Percentiles rank a stretch among this genome's conserved stretches.
Conservation (phyloP, 345 rosid species). For the Linum tenue region DNA sequence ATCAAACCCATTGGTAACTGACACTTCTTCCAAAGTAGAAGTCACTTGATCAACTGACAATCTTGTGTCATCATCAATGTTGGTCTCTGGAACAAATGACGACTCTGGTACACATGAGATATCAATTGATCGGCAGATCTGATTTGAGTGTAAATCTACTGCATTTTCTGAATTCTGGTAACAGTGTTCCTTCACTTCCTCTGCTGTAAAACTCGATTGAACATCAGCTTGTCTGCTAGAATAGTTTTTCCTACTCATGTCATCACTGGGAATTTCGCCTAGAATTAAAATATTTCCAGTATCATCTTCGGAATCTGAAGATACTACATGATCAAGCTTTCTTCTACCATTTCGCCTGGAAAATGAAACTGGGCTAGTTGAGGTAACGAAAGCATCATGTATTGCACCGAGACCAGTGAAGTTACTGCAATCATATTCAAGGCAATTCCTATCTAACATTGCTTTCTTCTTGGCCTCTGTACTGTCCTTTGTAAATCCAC, state of each 20-base stretch:
- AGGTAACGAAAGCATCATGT: conserved; percentile 32
- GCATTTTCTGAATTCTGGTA: conserved; percentile 27
- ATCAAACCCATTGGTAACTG: conserved; percentile 29
- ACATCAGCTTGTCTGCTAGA: conserved; percentile 21
- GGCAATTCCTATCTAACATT: conserved; percentile 56
- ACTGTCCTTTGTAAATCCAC: conserved; percentile 26
- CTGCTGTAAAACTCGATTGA: conserved; percentile 21
- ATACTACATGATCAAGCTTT: conserved; percentile 41
- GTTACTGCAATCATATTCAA: conserved; percentile 35
- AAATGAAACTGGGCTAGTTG: conserved; percentile 36
- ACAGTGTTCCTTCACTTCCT: conserved; percentile 25
- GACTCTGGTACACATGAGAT: conserved; percentile 78
- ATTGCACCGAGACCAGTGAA: conserved; percentile 21
- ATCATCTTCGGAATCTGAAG: conserved; percentile 88
- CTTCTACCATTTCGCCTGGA: conserved; percentile 32
- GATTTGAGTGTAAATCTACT: conserved; percentile 21
- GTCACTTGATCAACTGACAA: conserved; percentile 28
- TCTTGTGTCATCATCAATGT: conserved; percentile 35
- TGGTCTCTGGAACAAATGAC: conserved; percentile 74
- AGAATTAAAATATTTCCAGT: conserved; percentile 16
- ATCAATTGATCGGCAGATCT: conserved; percentile 39
- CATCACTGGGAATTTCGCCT: conserved; percentile 22
- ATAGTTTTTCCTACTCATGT: conserved; percentile 25
- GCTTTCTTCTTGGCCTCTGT: conserved; percentile 68
- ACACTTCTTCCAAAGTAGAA: conserved; percentile 38